Conservation (phyloP, 176 grass and related monocot species). For the Tuctoria greenei region DNA sequence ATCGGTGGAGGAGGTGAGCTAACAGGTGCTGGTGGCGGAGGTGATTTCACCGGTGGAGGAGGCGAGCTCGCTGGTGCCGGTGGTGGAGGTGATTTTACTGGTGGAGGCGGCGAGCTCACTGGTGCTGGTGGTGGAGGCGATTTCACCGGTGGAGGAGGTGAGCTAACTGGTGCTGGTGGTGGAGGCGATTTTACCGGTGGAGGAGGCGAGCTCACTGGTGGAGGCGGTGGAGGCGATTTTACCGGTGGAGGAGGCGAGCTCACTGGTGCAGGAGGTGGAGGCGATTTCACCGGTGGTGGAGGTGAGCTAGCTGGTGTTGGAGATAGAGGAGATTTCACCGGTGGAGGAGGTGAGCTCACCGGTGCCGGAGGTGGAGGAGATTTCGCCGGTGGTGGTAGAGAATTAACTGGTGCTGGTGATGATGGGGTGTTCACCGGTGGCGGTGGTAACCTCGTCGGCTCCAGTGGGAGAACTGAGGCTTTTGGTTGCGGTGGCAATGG, state of each 20-base stretch:
- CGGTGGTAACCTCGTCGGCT: background rate
- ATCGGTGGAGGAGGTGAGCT: background rate
- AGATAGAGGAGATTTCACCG: background rate
- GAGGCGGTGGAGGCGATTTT: background rate
- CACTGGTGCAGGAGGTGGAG: background rate
- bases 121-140: background rate
- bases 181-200: conserved; percentile 24
- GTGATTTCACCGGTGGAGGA: conserved; percentile 1
- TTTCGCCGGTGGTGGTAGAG: background rate
- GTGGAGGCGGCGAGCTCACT: conserved; percentile 22
- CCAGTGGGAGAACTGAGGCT: background rate
- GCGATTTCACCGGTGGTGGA: background rate
- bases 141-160: background rate
- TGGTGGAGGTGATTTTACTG: background rate
- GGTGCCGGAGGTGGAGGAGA: background rate
- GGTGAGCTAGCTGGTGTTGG: background rate
- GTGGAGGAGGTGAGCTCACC: background rate
- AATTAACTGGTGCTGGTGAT: background rate
- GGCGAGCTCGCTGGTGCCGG: background rate
- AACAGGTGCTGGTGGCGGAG: rapidly evolving
- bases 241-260: conserved; percentile 4
- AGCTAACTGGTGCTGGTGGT: background rate
- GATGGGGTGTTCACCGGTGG: background rate
- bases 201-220: background rate
- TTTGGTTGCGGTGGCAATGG: background rate